These are phyloP conservation scores for Chamaecyparis obtusa DNA, from an alignment of 75 land plant genomes.

Conservation along the genomic window DNA sequence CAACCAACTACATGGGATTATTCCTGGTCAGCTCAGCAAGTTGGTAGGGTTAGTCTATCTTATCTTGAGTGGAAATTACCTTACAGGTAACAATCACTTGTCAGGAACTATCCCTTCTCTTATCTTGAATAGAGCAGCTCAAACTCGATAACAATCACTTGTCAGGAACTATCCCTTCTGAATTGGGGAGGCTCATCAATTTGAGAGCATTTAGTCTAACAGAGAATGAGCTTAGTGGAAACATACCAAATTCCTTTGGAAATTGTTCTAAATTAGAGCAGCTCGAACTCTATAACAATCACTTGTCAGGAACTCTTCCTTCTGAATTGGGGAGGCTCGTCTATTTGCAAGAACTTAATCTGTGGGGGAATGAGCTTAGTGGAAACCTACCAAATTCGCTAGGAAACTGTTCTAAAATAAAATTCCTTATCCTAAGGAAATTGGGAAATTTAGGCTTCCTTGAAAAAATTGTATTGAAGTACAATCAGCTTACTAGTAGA, in stretches of 20 bases:
- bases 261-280: neutral
- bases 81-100: constrained; percentile 14
- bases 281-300: too few species aligned
- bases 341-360: too few species aligned
- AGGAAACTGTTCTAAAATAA: neutral
- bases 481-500: too few species aligned
- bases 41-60: too few species aligned
- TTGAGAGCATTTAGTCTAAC: neutral
- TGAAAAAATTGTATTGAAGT: too few species aligned
- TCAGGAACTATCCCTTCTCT: neutral
- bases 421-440: neutral
- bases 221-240: neutral
- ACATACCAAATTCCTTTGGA: neutral
- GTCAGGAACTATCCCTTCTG: neutral
- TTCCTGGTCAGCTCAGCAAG: constrained; percentile 21
- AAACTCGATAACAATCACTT: constrained; percentile 13
- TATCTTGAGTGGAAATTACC: too few species aligned
- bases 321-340: too few species aligned
- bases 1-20: constrained; percentile 20
- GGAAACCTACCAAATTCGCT: too few species aligned
- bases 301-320: too few species aligned
- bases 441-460: too few species aligned
- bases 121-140: constrained; percentile 21
- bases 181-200: neutral
- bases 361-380: too few species aligned